phyloP scores from a whole-genome alignment of 208 protist genomes.

The Tritrichomonas foetus region DNA sequence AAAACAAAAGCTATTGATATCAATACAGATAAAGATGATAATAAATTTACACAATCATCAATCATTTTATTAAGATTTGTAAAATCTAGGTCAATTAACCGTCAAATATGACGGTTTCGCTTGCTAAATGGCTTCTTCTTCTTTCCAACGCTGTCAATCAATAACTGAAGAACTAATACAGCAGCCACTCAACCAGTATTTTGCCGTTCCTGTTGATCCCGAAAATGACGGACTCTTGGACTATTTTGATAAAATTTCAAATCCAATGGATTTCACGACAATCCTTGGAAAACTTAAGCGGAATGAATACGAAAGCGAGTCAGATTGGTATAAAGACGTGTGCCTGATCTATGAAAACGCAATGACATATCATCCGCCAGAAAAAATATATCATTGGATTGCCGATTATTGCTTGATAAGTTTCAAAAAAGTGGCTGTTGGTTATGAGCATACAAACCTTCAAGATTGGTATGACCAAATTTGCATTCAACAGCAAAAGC shows the following conservation, averaged over 20 bases:
- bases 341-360: not conserved
- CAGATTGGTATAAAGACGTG: slow-evolving; percentile 34
- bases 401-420: not conserved
- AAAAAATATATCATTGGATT: not conserved
- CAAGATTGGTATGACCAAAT: not conserved
- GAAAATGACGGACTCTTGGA: no score
- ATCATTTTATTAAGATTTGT: no score
- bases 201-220: no score
- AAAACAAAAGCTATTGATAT: no score
- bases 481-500: not conserved
- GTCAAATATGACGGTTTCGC: no score
- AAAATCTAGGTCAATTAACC: no score
- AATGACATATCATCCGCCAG: slow-evolving; percentile 3
- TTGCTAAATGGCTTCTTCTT: no score
- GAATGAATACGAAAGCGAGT: not conserved
- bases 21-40: no score
- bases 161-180: no score
- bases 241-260: not conserved
- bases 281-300: not conserved
- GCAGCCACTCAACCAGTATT: no score
- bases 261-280: not conserved
- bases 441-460: not conserved
- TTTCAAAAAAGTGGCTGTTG: not conserved
- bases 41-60: no score
- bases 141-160: no score